A percentile compares a stretch with the other conserved stretches of the same genome.
These are phyloP conservation scores for Ormosia emarginata DNA, from an alignment of 306 rosid species.

Conservation along the genomic window DNA sequence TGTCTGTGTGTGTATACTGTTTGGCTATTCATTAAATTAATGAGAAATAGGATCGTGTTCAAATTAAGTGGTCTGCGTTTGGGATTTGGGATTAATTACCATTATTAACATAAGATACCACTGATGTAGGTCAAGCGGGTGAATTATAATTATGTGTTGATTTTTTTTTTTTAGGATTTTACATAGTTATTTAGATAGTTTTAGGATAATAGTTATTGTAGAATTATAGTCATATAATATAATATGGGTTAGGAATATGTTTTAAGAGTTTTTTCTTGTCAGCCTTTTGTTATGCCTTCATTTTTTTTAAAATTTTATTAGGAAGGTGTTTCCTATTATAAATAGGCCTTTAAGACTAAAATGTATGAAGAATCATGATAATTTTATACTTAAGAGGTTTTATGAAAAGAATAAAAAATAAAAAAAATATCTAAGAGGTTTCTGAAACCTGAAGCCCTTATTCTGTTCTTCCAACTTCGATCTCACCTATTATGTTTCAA, in stretches of 20 bases:
- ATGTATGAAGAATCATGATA: background rate
- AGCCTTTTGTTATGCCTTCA: background rate
- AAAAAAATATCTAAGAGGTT: constrained; percentile 2
- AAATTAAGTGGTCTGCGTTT: background rate
- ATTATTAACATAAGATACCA: background rate
- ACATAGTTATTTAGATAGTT: background rate
- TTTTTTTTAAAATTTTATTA: too few species aligned
- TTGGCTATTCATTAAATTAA: background rate
- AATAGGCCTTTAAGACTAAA: constrained; percentile 17
- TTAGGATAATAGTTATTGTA: background rate
- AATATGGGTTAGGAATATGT: background rate
- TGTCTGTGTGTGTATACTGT: constrained; percentile 4
- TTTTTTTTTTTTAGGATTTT: background rate
- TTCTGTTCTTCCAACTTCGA: background rate
- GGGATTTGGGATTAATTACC: background rate
- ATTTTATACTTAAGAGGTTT: too few species aligned
- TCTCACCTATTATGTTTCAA: background rate
- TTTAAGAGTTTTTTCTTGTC: background rate
- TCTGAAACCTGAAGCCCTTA: background rate
- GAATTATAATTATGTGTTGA: too few species aligned
- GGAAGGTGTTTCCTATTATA: constrained; percentile 49
- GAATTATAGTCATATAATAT: background rate
- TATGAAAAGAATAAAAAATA: too few species aligned
- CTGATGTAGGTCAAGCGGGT: background rate
- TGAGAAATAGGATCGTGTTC: background rate